Base-by-base conservation (phyloP, 495 filamentous ascomycete genomes). In the Penicillium turbatum region DNA sequence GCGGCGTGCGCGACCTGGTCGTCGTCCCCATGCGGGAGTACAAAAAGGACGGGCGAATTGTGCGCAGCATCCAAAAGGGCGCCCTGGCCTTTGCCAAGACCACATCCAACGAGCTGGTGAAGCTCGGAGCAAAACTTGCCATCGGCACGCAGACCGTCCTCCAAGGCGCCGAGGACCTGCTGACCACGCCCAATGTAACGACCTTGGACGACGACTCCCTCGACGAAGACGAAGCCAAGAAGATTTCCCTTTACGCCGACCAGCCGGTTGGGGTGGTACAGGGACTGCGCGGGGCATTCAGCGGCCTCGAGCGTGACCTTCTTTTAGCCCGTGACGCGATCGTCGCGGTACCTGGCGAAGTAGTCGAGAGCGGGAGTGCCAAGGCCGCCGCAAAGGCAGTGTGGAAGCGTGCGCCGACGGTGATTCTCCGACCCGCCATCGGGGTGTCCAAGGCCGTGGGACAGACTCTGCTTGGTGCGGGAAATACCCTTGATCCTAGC, bases 11-110 rank as follows among this genome's bases (percentile, higher is more conserved):
- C 44, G 85, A 97, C 53, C 79, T 97, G 1, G 82, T 99, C 15
- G 84, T 90, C 35, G 82, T 97, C 15, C 95, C 95, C 0, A 86
- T 97, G 68, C 80, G 80, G 40, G 95, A 99, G 63, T 99, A 99
- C 68, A 80, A 81, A 57, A 96, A 95, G 65, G 92, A 97, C 63
- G 95, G 95, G 1, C 82, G 93, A 13, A 86, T 99, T 46, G 86
- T 97, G 6, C 85, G 95, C 21, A 90, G 89, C 62, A 86, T 99
- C 45, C 84, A 88, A 54, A 97, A 96, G 67, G 95, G 95, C 17
- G 90, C 90, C 0, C 67, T 86, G 1, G 84, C 87, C 3, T 97
- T 99, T 59, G 92, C 88, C 27, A 92, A 87, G 63, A 97, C 90
- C 10, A 97, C 93, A 0, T 90, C 90, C 5, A 90, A 83, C 11